Percentiles rank a stretch among this genome's conserved stretches.
phyloP scores from a whole-genome alignment of 208 protist species.

The Blechomonas ayalai region DNA sequence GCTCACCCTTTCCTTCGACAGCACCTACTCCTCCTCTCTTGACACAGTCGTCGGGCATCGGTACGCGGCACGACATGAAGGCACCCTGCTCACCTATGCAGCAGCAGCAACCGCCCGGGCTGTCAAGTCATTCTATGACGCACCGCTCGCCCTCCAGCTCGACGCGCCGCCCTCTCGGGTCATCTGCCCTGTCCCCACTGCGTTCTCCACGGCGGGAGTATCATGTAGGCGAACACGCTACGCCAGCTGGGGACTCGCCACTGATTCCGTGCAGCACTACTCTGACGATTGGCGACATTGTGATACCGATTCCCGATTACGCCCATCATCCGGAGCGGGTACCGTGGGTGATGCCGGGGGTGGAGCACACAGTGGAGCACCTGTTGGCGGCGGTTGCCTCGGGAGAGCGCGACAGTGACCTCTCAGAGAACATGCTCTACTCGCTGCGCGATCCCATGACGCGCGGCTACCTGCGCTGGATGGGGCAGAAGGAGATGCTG shows the following conservation, averaged over 20 bases:
- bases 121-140: no score
- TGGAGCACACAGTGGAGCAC: constrained; percentile 14
- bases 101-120: no score
- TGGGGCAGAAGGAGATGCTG: constrained; percentile 89
- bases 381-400: constrained; percentile 3
- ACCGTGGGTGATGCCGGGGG: constrained; percentile 33
- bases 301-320: constrained; percentile 45
- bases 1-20: constrained; percentile 1
- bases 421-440: constrained; percentile 51
- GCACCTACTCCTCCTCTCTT: background rate
- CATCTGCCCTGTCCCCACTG: no score
- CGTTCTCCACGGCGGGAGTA: background rate
- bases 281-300: constrained; percentile 75
- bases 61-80: no score
- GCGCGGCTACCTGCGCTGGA: constrained; percentile 77
- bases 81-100: no score
- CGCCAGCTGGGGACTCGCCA: constrained; percentile 2
- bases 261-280: constrained; percentile 22
- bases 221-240: background rate
- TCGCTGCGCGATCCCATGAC: constrained; percentile 47
- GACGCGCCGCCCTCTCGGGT: no score
- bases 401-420: background rate
- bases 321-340: constrained; percentile 60
- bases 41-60: no score
- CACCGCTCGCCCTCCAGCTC: no score